Evolutionary conservation across 2,329 filamentous ascomycete species (phyloP).

Genomic region (Penicillium sp.): DNA sequence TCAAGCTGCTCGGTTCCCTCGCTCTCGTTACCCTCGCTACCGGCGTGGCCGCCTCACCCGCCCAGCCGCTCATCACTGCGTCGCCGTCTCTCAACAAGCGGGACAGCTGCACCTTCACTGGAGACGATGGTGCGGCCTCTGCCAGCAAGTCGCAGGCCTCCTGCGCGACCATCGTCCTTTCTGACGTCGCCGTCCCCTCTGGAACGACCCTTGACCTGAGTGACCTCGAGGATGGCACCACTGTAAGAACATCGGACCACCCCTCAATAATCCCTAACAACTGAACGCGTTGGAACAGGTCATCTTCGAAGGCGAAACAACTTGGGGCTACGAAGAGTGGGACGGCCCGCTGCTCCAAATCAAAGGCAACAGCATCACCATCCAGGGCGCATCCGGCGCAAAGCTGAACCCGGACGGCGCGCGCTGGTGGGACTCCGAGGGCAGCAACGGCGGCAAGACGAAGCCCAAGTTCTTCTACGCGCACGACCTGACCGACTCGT

Average conservation of each 20-base stretch:
- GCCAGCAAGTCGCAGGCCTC: conserved; percentile 7
- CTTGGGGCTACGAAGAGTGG: conserved; percentile 70
- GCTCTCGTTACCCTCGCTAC: conserved; percentile 1
- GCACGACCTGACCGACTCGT: conserved; percentile 38
- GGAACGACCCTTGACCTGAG: conserved; percentile 16
- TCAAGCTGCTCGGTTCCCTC: not conserved
- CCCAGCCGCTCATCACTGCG: conserved; percentile 5
- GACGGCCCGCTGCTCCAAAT: conserved; percentile 66
- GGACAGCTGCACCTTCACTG: conserved; percentile 11
- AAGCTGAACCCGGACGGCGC: conserved; percentile 62
- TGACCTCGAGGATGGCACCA: conserved; percentile 13
- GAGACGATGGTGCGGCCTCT: conserved; percentile 1
- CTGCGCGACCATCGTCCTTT: conserved; percentile 13
- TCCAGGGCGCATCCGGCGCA: conserved; percentile 57
- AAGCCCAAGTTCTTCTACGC: conserved; percentile 71
- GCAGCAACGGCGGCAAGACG: conserved; percentile 63
- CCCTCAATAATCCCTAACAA: not conserved
- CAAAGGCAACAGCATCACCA: conserved; percentile 60
- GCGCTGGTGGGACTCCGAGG: conserved; percentile 66
- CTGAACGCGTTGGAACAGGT: conserved; percentile 41
- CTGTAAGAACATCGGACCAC: not conserved
- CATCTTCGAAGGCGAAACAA: conserved; percentile 68
- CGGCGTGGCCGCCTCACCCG: conserved; percentile 1
- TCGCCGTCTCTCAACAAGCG: conserved; percentile 3
- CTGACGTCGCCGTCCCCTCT: conserved; percentile 13